Conservation (phyloP, 257 asterid genomes). For the Lavandula angustifolia region DNA sequence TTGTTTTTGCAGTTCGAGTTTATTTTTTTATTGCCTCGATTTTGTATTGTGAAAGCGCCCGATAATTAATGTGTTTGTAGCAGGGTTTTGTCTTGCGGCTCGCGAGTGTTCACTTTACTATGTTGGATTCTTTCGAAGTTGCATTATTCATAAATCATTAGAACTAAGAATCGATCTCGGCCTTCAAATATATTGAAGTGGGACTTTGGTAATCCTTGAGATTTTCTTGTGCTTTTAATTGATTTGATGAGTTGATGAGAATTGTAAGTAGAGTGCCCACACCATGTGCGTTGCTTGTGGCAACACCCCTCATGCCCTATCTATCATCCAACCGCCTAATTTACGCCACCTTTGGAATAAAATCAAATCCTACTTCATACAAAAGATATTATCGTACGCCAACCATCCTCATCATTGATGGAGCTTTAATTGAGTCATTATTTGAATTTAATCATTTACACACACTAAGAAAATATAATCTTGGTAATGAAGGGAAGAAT, state of each 20-base stretch:
- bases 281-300: slow-evolving; percentile 37
- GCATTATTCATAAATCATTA: no score
- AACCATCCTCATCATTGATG: background rate
- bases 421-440: background rate
- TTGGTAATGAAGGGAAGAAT: slow-evolving; percentile 14
- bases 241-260: slow-evolving; percentile 19
- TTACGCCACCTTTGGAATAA: slow-evolving; percentile 13
- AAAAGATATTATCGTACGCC: background rate
- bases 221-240: background rate
- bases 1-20: background rate
- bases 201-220: no score
- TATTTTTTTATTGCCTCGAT: background rate
- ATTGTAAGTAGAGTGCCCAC: slow-evolving; percentile 18
- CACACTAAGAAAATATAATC: background rate
- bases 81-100: no score
- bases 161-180: no score
- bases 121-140: no score
- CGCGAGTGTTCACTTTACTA: no score
- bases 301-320: slow-evolving; percentile 38
- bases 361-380: slow-evolving; percentile 13
- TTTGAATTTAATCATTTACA: background rate
- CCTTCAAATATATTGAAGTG: no score
- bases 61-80: background rate
- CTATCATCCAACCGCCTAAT: slow-evolving; percentile 21
- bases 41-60: background rate